Percentiles rank a stretch among this genome's conserved stretches.
These are phyloP conservation scores for Hypocrella siamensis DNA, from an alignment of 2,329 filamentous ascomycete species.

Conservation along the genomic window DNA sequence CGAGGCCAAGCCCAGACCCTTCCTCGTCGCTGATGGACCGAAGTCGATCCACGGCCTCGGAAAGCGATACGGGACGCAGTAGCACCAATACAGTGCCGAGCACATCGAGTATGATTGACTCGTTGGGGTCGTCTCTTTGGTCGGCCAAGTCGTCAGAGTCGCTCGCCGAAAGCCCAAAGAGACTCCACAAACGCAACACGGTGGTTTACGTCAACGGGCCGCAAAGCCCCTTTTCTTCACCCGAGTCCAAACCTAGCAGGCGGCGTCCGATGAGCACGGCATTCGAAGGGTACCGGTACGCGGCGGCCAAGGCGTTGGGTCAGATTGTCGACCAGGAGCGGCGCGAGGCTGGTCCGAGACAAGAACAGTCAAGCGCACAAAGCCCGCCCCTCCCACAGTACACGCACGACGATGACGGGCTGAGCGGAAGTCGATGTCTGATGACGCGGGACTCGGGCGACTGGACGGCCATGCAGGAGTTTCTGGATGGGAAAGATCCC, in stretches of 20 bases:
- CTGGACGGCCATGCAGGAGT: conserved; percentile 21
- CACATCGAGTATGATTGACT: conserved; percentile 11
- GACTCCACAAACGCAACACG: conserved; percentile 10
- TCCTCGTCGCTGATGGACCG: conserved; percentile 3
- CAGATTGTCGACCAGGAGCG: conserved; percentile 9
- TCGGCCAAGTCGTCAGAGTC: conserved; percentile 9
- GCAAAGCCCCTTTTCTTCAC: neutral
- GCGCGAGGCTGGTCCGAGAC: conserved; percentile 4
- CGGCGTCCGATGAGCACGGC: conserved; percentile 13
- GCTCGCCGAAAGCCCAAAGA: conserved; percentile 11
- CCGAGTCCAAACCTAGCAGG: conserved; percentile 6
- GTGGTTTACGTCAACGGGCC: conserved; percentile 8
- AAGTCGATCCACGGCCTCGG: conserved; percentile 12
- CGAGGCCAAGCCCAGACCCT: conserved; percentile 2
- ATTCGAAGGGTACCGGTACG: conserved; percentile 12
- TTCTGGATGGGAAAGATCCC: conserved; percentile 13
- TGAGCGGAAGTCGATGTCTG: conserved; percentile 12
- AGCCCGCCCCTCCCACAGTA: conserved; percentile 3
- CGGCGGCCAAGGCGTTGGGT: conserved; percentile 10
- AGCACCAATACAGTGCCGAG: conserved; percentile 12
- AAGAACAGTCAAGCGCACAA: no score
- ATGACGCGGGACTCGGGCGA: conserved; percentile 15
- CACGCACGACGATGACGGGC: conserved; percentile 6
- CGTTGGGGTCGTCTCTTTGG: conserved; percentile 11
- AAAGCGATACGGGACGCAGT: conserved; percentile 9